Evolutionary conservation across 371 early-diverging fungal genomes (phyloP), one percentile per base, ranked within the genome.

Genomic region (Polyrhizophydium stewartii): DNA sequence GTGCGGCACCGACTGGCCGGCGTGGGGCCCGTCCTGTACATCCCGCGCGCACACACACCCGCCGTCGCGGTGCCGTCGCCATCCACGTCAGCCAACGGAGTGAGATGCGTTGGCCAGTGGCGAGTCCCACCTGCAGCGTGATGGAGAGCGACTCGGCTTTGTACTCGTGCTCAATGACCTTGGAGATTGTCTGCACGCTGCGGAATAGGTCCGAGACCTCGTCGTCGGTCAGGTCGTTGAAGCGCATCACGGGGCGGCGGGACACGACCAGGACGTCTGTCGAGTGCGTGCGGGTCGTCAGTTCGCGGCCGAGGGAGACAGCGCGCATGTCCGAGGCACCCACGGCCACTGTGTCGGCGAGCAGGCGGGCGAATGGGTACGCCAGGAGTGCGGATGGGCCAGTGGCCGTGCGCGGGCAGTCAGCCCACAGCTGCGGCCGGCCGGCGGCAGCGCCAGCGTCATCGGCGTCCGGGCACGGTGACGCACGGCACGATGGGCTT

Each of bases 1-100:
- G 77, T 98, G 99, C 19, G 89, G 66, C 17, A 89, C 96, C 16
- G 95, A 87, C 71, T 98, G 98, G 2, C 98, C 97, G 7, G 98
- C 95, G 50, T 75, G 70, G 3, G 83, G 78, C 0, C 94, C 93
- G 74, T 94, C 94, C 76, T 84, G 66, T 7, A 59, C 33, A 30
- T 16, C 37, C 32, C 1, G 51, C 25, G n/a, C 45, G 13, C 38
- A 43, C 17, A 43, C 43, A 43, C n/a, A n/a, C 43, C 16, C n/a
- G 43, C 17, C 16, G 16, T 43, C 17, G n/a, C n/a, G 43, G n/a
- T 17, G 16, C 43, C n/a, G 17, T 17, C 16, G 43, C n/a, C 43
- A 43, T 43, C 43, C 16, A 43, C 17, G 17, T 17, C 17, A 43
- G 16, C n/a, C n/a, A 43, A 43, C n/a, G 43, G n/a, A 17, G 43